Percentiles rank a stretch among this genome's conserved stretches.
These are phyloP conservation scores for Neofusicoccum sp. DNA, from an alignment of 2,329 filamentous ascomycete genomes.

Conservation along the genomic window DNA sequence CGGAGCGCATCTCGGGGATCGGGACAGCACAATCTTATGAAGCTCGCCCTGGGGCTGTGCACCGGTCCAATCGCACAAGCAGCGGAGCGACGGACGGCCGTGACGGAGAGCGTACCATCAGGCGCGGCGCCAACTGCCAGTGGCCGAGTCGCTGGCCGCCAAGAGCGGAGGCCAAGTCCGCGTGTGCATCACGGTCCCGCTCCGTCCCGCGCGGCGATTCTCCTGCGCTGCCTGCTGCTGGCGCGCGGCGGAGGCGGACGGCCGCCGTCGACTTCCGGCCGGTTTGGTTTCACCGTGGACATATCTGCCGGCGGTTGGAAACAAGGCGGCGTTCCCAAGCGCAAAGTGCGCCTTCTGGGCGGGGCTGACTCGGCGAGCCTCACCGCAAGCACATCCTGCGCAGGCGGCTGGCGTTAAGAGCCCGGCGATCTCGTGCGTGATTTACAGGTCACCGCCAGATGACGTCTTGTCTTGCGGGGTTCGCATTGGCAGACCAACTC, in stretches of 20 bases:
- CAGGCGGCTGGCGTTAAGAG: too few relatives aligned
- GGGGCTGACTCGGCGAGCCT: neutral
- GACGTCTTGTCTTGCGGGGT: too few relatives aligned
- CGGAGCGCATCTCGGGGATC: neutral
- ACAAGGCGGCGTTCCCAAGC: neutral
- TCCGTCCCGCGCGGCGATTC: slow-evolving; percentile 3
- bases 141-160: neutral
- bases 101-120: neutral
- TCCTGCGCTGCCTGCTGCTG: too few relatives aligned
- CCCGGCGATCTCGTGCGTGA: too few relatives aligned
- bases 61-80: neutral
- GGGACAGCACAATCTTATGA: neutral
- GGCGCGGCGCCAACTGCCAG: neutral
- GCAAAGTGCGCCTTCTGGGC: slow-evolving; percentile 4
- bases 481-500: too few relatives aligned
- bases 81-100: neutral
- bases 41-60: neutral
- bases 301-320: neutral
- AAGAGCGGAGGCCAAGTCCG: slow-evolving; percentile 15
- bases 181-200: neutral
- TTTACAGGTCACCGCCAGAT: too few relatives aligned
- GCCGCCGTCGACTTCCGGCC: neutral
- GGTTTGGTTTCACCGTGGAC: neutral
- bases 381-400: neutral
- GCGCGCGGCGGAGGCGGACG: neutral